These are phyloP conservation scores for Crucihimalaya himalaica DNA, from an alignment of 345 rosid genomes.

Conservation along the genomic window DNA sequence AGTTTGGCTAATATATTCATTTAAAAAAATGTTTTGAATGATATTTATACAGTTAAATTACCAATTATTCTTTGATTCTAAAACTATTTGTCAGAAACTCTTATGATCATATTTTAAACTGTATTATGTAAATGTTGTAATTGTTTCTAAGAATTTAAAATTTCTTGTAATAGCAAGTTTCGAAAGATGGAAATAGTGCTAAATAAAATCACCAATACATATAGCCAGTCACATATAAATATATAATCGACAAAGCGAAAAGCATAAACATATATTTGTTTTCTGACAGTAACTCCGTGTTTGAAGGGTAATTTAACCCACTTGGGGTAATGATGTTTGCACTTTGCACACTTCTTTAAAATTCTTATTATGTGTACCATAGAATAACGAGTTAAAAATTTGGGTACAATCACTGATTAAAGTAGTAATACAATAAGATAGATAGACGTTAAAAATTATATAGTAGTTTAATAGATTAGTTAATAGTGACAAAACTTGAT, in stretches of 20 bases:
- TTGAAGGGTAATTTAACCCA: conserved; percentile 34
- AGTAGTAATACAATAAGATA: not conserved
- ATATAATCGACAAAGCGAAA: conserved; percentile 1
- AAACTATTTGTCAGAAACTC: not conserved
- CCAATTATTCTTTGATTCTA: not conserved
- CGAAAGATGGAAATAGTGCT: not conserved
- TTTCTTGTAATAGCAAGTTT: not conserved
- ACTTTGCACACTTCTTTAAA: conserved; percentile 35
- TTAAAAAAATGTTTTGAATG: too few species aligned
- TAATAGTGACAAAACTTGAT: conserved; percentile 32
- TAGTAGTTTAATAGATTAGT: conserved; percentile 27
- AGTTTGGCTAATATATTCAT: too few species aligned
- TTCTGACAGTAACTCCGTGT: conserved; percentile 44
- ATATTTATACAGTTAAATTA: too few species aligned
- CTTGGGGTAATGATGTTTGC: conserved; percentile 39
- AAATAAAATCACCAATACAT: not conserved
- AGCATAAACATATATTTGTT: conserved; percentile 11
- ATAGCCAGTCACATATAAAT: not conserved
- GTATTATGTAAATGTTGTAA: not conserved
- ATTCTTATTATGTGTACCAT: conserved; percentile 39
- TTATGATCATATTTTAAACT: not conserved
- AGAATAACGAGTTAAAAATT: conserved; percentile 20
- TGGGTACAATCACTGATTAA: conserved; percentile 20
- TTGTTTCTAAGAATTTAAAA: not conserved
- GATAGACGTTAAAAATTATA: conserved; percentile 15